Evolutionary conservation across 768 basidiomycete species (phyloP), one percentile per base, ranked within the genome.

Genomic region (Suillus subaureus): DNA sequence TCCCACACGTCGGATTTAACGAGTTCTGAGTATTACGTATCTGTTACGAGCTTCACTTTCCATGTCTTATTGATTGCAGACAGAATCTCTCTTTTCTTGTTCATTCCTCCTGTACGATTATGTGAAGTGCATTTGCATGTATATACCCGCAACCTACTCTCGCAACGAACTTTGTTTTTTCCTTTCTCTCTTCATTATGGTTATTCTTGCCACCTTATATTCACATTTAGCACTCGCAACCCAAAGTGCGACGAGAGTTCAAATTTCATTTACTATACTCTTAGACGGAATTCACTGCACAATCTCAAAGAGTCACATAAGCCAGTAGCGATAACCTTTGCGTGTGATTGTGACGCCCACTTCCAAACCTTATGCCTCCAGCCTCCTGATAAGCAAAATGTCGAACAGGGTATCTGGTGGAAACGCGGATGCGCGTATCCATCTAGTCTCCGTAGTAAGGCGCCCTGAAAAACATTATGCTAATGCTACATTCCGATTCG

Each of bases 351-450:
- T n/a, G 11, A 35, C 18, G 54, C 18, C 11, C 31, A 21, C 21
- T 33, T 35, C 33, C 21, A 56, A 12, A n/a, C 54, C n/a, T n/a
- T 37, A 35, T 37, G 6, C 55, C 35, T 37, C 76, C 33, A 78
- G 69, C 61, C 67, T 71, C 37, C 74, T 75, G 8, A 77, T 45
- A 61, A 76, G 39, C 71, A 69, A 75, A 49, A 67, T 71, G 63
- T 68, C 73, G 13, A 67, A 67, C 33, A 77, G 61, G 11, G 76
- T 72, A 62, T 74, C 66, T 37, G 64, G 64, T 58, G 76, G 64
- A 67, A 73, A 75, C 26, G 73, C 47, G 9, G 77, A 74, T 23
- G 73, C 73, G 52, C 77, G 75, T n/a, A 75, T 67, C 69, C 71
- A 75, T 52, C 72, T 70, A 28, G 71, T 70, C 56, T 76, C 67